These are phyloP conservation scores for Tephrocybe rancida DNA, from an alignment of 768 basidiomycete genomes.

Conservation along the genomic window DNA sequence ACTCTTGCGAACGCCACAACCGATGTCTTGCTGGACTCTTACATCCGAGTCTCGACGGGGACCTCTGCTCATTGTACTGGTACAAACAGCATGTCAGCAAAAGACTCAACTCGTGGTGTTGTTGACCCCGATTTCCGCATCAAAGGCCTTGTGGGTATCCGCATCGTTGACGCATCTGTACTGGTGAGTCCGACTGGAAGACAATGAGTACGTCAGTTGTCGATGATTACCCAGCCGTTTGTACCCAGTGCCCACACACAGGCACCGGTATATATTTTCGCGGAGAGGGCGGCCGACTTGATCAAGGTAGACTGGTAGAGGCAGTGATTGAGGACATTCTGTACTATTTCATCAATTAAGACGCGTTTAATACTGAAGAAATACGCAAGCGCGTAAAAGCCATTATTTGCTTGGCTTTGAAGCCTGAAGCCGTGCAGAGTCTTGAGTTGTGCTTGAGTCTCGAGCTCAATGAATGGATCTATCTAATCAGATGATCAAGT, in stretches of 20 bases:
- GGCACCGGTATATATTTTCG: conserved; percentile 18
- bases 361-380: too few relatives aligned
- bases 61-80: conserved; percentile 12
- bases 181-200: conserved; percentile 9
- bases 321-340: too few relatives aligned
- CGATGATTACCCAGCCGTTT: conserved; percentile 9
- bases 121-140: conserved; percentile 19
- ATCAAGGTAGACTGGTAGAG: conserved; percentile 11
- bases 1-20: conserved; percentile 12
- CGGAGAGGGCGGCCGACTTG: conserved; percentile 19
- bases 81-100: conserved; percentile 15
- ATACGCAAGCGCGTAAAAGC: too few relatives aligned
- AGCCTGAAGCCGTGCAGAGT: too few relatives aligned
- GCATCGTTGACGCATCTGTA: conserved; percentile 22
- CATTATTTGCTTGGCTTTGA: too few relatives aligned
- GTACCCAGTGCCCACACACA: conserved; percentile 16
- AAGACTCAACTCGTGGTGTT: conserved; percentile 14
- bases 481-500: too few relatives aligned
- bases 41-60: conserved; percentile 10
- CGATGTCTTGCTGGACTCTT: conserved; percentile 6
- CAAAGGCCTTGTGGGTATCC: conserved; percentile 15
- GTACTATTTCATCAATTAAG: too few relatives aligned
- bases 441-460: too few relatives aligned
- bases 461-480: too few relatives aligned
- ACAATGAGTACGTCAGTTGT: background rate